Base-by-base conservation (phyloP, 768 basidiomycete genomes). In the Mycena latifolia region DNA sequence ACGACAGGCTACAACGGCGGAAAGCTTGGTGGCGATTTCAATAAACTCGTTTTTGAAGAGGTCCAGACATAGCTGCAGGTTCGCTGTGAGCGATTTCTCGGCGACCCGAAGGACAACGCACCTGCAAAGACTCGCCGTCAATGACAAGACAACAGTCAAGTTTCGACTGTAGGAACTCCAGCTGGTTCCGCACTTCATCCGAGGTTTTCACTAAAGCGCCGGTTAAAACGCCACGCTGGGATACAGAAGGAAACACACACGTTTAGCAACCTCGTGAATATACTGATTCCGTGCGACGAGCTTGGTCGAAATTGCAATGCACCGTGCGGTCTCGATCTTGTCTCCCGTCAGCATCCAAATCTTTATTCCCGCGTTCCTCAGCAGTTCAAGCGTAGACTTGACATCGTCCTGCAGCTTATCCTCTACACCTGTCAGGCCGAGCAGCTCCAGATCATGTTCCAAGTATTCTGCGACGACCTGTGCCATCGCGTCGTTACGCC, bases 291-390 rank as follows among this genome's bases (percentile, higher is more conserved):
- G 86, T 25, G 94, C 92, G 10, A 99, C 98, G 55, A 99, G 82
- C 76, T 99, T 99, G 9, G 94, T 98, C 39, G 96, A 98, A 68
- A 99, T 95, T 6, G 97, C 96, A 74, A 99, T 99, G 78, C 96
- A 97, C 39, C 96, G 91, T 6, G 98, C 98, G 4, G 98, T 99
- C 82, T 99, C 98, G 54, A 99, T 95, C 82, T 99, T 99, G 79
- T 99, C 98, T 1, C 98, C 97, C 0, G 98, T 99, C 72, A 99
- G 83, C 98, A 99, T 99, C 98, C 98, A 99, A 63, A 99, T 99
- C 85, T 94, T 98, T 79, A 99, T 90, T 5, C 97, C 97, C 0
- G 97, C 98, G 76, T 99, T 99, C 70, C 96, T 82, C 68, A 99
- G 77, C 56, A 99, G 75, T 79, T 99, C 98, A 63, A 99, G 80